phyloP scores from a whole-genome alignment of 2,329 filamentous ascomycete genomes.

The Ilyonectria destructans region DNA sequence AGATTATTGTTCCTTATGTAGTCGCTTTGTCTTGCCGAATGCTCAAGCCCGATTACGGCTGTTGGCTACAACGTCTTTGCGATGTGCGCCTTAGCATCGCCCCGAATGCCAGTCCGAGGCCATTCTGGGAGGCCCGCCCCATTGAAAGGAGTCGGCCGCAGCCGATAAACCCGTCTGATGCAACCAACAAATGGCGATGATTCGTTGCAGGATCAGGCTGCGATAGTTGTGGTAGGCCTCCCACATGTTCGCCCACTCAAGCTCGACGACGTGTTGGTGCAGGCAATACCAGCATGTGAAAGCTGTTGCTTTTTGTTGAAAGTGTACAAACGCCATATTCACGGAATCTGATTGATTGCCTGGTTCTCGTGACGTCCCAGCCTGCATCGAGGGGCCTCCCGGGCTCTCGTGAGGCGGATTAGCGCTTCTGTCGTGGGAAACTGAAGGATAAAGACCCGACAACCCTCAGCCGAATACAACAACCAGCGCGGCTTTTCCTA shows the following conservation, averaged over 20 bases:
- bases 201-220: slow-evolving; percentile 37
- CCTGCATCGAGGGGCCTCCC: slow-evolving; percentile 2
- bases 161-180: neutral
- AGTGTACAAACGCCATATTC: slow-evolving; percentile 28
- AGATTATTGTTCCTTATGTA: neutral
- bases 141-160: slow-evolving; percentile 11
- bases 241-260: slow-evolving; percentile 27
- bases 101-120: neutral
- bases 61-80: slow-evolving; percentile 7
- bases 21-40: too few relatives aligned
- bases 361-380: neutral
- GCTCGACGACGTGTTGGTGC: slow-evolving; percentile 29
- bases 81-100: slow-evolving; percentile 16
- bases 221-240: slow-evolving; percentile 41
- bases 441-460: neutral
- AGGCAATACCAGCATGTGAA: slow-evolving; percentile 13
- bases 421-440: neutral
- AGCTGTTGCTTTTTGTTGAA: neutral
- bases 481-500: neutral
- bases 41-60: neutral
- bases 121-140: neutral
- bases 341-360: neutral
- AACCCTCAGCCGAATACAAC: neutral
- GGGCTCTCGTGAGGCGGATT: neutral
- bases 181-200: slow-evolving; percentile 11